phyloP scores from a whole-genome alignment of 176 grass and related monocot genomes.

The Triticum urartu region DNA sequence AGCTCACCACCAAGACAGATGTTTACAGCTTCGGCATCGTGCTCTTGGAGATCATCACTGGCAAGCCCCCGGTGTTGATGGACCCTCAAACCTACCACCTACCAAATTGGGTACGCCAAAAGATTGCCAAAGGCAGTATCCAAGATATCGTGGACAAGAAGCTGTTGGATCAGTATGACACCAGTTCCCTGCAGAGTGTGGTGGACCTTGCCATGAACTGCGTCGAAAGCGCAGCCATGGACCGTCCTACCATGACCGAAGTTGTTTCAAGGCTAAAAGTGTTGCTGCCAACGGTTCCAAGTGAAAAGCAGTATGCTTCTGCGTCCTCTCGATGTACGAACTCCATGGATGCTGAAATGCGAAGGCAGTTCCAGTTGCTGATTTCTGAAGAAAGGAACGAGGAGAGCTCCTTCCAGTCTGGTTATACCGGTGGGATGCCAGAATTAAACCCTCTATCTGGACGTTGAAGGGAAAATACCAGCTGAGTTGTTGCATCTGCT shows the following conservation, averaged over 20 bases:
- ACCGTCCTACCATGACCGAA: background rate
- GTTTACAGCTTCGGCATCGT: no score
- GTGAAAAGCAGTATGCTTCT: background rate
- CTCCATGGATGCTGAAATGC: background rate
- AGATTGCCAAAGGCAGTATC: background rate
- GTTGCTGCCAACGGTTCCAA: background rate
- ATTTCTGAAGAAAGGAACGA: background rate
- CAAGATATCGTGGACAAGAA: constrained; percentile 3
- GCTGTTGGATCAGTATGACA: background rate
- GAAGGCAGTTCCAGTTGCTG: background rate
- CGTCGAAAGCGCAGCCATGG: background rate
- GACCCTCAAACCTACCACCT: background rate
- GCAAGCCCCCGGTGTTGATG: background rate
- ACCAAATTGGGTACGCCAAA: constrained; percentile 21
- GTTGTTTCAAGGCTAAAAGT: background rate
- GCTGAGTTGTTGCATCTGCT: background rate
- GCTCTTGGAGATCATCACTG: background rate
- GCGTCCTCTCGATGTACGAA: background rate
- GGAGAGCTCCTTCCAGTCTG: background rate
- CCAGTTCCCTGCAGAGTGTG: background rate
- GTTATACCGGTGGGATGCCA: no score
- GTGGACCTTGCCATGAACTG: constrained; percentile 21
- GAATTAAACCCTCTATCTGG: background rate
- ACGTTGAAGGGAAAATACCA: background rate
- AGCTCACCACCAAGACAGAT: no score